These are phyloP conservation scores for Trichoderma lentiforme DNA, from an alignment of 2,329 filamentous ascomycete species.

Conservation along the genomic window DNA sequence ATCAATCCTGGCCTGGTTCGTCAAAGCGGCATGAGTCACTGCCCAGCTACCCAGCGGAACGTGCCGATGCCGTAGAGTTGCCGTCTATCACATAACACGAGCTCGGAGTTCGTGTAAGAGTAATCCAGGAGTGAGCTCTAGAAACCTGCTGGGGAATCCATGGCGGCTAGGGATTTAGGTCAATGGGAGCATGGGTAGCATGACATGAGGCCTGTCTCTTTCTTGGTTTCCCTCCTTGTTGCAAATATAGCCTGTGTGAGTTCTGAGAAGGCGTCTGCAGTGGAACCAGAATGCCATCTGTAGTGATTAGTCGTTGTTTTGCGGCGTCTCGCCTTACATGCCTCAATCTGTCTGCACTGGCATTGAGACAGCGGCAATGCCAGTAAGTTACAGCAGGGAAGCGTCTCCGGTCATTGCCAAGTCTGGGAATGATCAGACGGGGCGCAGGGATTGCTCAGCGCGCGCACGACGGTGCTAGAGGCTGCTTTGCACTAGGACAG, in stretches of 20 bases:
- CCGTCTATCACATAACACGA: background rate
- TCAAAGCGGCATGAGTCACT: background rate
- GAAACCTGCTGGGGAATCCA: background rate
- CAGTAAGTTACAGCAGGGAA: background rate
- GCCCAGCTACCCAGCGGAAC: background rate
- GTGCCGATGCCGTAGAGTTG: background rate
- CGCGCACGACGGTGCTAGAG: background rate
- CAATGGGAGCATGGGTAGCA: background rate
- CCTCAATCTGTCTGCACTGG: background rate
- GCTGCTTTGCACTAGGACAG: background rate
- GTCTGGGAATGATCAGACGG: background rate
- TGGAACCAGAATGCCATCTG: background rate
- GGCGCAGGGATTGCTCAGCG: background rate
- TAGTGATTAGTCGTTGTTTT: background rate
- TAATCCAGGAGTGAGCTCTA: background rate
- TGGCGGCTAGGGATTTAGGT: background rate
- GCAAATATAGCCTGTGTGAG: background rate
- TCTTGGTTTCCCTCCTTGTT: background rate
- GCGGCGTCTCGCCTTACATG: background rate
- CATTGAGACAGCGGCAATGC: background rate
- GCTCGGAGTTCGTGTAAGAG: background rate
- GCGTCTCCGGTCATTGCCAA: background rate
- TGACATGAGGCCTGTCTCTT: background rate
- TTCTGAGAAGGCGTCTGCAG: background rate
- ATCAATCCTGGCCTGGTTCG: background rate